These are phyloP conservation scores for Phytophthora pisi DNA, from an alignment of 352 stramenopile genomes.

Conservation along the genomic window DNA sequence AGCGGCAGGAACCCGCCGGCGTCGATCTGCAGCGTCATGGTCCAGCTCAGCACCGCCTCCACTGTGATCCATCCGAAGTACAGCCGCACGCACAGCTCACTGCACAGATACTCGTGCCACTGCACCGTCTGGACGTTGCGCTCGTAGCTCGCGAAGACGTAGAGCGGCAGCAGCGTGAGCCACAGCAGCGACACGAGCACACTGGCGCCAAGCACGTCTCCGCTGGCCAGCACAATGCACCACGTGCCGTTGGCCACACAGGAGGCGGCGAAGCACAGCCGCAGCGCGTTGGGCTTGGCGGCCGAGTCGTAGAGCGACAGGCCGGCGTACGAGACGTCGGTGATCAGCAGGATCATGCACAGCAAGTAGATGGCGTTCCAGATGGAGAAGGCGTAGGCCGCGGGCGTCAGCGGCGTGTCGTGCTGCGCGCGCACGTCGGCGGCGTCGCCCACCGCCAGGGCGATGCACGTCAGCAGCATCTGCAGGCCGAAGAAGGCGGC, in stretches of 20 bases:
- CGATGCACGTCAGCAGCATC: conserved; percentile 53
- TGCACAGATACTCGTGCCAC: conserved; percentile 65
- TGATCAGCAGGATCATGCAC: conserved; percentile 56
- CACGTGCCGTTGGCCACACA: conserved; percentile 57
- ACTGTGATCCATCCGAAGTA: conserved; percentile 74
- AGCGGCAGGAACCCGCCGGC: conserved; percentile 45
- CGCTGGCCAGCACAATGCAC: conserved; percentile 58
- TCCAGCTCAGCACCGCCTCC: conserved; percentile 59
- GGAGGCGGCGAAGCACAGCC: conserved; percentile 58
- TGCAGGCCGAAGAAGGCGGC: conserved; percentile 57
- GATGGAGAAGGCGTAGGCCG: conserved; percentile 62
- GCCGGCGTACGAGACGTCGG: conserved; percentile 55
- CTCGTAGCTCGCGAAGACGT: conserved; percentile 67
- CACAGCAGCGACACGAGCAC: conserved; percentile 63
- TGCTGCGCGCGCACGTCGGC: conserved; percentile 31
- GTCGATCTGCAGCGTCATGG: conserved; percentile 51
- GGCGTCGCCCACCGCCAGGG: conserved; percentile 33
- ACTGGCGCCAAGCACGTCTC: conserved; percentile 42
- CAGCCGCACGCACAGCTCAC: conserved; percentile 63
- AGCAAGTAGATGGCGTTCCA: conserved; percentile 75
- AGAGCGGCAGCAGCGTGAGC: conserved; percentile 65
- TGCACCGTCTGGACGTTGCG: conserved; percentile 45
- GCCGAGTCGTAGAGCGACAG: conserved; percentile 57
- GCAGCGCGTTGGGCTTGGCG: conserved; percentile 49
- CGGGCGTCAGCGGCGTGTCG: conserved; percentile 63